Conservation (phyloP, 768 basidiomycete species). For the Phanerodontia chrysosporium region DNA sequence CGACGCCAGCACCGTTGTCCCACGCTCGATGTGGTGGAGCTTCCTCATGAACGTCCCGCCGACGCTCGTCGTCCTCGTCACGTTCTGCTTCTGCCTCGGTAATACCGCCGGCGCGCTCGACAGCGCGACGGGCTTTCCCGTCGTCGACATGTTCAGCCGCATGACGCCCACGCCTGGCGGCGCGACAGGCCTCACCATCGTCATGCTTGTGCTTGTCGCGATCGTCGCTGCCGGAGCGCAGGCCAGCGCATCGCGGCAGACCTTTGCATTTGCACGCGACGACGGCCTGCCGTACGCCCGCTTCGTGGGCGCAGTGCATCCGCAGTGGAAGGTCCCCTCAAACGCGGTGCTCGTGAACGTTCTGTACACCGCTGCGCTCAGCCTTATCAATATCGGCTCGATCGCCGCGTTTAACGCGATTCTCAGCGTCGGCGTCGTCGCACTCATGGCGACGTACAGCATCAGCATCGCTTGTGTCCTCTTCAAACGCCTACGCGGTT, state of each 20-base stretch:
- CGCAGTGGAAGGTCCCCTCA: not conserved
- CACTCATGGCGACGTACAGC: constrained; percentile 6
- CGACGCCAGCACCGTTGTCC: not conserved
- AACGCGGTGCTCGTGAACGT: not conserved
- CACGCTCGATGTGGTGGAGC: constrained; percentile 3
- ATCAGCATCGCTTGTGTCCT: constrained; percentile 4
- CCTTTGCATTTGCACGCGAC: constrained; percentile 1
- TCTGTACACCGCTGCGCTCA: not conserved
- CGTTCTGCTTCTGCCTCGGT: constrained; percentile 4
- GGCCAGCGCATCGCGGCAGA: not conserved
- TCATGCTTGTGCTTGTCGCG: not conserved
- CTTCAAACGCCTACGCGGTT: not conserved
- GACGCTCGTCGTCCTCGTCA: not conserved
- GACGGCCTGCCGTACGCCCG: not conserved
- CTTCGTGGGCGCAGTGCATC: not conserved
- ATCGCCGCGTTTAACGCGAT: not conserved
- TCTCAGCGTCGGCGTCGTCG: constrained; percentile 2
- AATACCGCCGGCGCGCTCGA: not conserved
- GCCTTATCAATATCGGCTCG: constrained; percentile 6
- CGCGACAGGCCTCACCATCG: constrained; percentile 1
- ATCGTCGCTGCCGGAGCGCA: not conserved
- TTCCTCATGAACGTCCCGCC: not conserved
- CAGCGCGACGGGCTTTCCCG: constrained; percentile 1
- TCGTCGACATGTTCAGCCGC: not conserved
- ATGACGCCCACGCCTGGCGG: not conserved